phyloP scores from a whole-genome alignment of 805 yeast genomes.

The Candida vaughaniae region DNA sequence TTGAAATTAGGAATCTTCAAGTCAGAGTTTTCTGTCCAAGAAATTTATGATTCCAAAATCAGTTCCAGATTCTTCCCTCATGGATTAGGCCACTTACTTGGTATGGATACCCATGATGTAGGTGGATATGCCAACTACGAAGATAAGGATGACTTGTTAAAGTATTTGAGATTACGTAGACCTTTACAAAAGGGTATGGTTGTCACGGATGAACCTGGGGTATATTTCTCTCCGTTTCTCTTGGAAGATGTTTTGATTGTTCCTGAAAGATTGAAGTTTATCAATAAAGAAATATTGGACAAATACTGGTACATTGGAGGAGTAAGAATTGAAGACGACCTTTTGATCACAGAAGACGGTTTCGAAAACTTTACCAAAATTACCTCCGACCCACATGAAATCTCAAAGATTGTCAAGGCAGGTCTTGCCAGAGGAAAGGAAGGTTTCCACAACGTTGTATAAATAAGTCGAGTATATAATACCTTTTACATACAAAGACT shows the following conservation, averaged over 20 bases:
- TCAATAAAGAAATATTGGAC: slow-evolving; percentile 64
- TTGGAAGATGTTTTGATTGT: slow-evolving; percentile 59
- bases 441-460: slow-evolving; percentile 59
- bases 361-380: slow-evolving; percentile 78
- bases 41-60: slow-evolving; percentile 66
- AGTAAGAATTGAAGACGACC: slow-evolving; percentile 93
- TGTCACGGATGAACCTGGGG: slow-evolving; percentile 93
- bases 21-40: slow-evolving; percentile 51
- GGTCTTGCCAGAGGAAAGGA: slow-evolving; percentile 63
- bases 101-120: slow-evolving; percentile 95
- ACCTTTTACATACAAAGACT: too few species aligned
- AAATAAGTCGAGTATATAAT: slow-evolving; percentile 3
- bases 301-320: slow-evolving; percentile 93
- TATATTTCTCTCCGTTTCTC: slow-evolving; percentile 83
- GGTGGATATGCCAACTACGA: slow-evolving; percentile 86
- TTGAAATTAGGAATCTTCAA: slow-evolving; percentile 74
- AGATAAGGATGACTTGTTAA: slow-evolving; percentile 75
- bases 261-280: slow-evolving; percentile 51
- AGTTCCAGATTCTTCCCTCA: slow-evolving; percentile 89
- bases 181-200: slow-evolving; percentile 73
- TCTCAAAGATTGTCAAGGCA: slow-evolving; percentile 67
- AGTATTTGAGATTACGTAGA: slow-evolving; percentile 80
- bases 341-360: slow-evolving; percentile 74
- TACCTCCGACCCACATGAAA: slow-evolving; percentile 83
- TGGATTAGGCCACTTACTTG: slow-evolving; percentile 91